Conservation (phyloP, 805 yeast genomes). For the Suhomyces faveliae region DNA sequence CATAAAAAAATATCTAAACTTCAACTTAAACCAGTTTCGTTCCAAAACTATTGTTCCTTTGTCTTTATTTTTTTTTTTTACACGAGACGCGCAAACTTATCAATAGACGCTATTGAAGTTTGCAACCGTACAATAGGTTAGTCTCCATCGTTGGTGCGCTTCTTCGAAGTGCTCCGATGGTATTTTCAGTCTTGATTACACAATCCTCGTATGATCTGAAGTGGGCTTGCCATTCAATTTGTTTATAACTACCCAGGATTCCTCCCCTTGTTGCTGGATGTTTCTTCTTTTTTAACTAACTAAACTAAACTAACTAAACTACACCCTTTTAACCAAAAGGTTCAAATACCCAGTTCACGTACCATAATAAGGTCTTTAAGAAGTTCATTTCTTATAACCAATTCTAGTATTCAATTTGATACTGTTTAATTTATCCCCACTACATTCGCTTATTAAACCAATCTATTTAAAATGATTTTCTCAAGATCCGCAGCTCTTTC, state of each 20-base stretch:
- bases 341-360: neutral
- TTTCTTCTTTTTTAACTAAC: neutral
- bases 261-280: neutral
- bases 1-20: neutral
- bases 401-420: neutral
- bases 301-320: conserved; percentile 6
- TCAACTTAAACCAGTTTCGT: neutral
- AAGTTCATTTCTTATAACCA: conserved; percentile 2
- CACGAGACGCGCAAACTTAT: neutral
- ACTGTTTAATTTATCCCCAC: neutral
- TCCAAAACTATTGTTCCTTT: neutral
- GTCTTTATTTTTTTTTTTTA: neutral
- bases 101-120: neutral
- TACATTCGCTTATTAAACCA: conserved; percentile 7
- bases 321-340: neutral
- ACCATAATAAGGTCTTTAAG: neutral
- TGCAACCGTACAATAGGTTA: conserved; percentile 3
- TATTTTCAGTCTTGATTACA: neutral
- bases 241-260: conserved; percentile 2
- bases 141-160: neutral
- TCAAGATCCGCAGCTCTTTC: conserved; percentile 17
- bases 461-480: conserved; percentile 16
- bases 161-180: neutral
- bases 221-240: neutral
- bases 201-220: conserved; percentile 3